Conservation (phyloP, 257 asterid species). For the Petunia secreta region DNA sequence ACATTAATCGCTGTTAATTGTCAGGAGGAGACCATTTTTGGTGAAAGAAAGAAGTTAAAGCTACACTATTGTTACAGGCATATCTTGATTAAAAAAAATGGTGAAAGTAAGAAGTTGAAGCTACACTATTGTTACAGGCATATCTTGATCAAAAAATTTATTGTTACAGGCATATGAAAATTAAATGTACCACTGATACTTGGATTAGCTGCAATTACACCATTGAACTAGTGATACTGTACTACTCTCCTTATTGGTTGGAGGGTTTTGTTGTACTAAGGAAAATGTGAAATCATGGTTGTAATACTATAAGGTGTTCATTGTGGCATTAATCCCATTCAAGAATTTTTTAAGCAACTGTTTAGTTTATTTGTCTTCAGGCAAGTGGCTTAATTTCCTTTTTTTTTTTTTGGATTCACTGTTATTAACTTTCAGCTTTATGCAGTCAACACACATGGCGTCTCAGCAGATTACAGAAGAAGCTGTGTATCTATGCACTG, state of each 20-base stretch:
- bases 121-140: background rate
- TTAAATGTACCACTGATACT: background rate
- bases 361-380: background rate
- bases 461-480: constrained; percentile 90
- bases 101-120: background rate
- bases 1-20: constrained; percentile 8
- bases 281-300: background rate
- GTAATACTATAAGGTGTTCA: background rate
- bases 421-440: constrained; percentile 34
- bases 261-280: background rate
- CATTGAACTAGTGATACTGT: background rate
- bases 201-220: background rate
- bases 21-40: background rate
- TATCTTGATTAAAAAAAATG: background rate
- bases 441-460: constrained; percentile 99
- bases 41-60: background rate
- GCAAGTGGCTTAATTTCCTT: background rate
- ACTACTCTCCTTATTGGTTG: background rate
- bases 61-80: background rate
- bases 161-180: background rate
- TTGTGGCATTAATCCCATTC: background rate
- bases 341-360: background rate
- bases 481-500: constrained; percentile 94
- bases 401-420: constrained; percentile 4
- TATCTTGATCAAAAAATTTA: background rate